Evolutionary conservation across 805 yeast genomes (phyloP), one percentile per base, ranked within the genome.

Genomic region (Pichia paraexigua): DNA sequence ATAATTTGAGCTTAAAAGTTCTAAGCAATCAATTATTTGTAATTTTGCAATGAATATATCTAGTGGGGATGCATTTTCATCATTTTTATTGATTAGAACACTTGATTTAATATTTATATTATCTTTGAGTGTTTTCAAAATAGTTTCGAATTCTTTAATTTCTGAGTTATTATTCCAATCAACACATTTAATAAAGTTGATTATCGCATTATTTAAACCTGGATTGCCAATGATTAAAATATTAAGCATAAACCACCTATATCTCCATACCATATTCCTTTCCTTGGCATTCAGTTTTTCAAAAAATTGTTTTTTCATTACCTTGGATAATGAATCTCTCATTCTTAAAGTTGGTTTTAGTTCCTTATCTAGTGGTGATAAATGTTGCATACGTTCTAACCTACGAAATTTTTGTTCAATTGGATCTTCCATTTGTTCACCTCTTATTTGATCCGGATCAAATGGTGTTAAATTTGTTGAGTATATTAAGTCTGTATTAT

Each of bases 91-190:
- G n/a, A 28, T 9, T 24, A 35, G 3, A 8, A 42, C 18, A 17
- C 30, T 49, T 7, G 45, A 35, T 43, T 47, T 54, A 18, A 52
- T 32, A 18, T 49, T 42, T 17, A 43, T 44, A 18, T 46, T 50
- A 11, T 56, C 52, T 37, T 48, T 48, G 17, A 67, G 52, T 41
- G 70, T 70, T 37, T 61, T 62, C n/a, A 67, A 58, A 40, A 69
- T 67, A 8, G 56, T 60, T 47, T 88, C 76, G 11, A 90, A 92
- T 62, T 89, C 95, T 43, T 73, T 76, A 28, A 85, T 80, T 69
- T 92, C 99, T 49, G 74, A 71, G 54, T 85, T 86, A 65, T 90
- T 95, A 39, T 80, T 87, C 87, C 97, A 87, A 58, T 91, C 84
- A 18, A 91, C 86, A 43, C 95, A 83, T 64, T 90, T 89, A 56